phyloP scores from a whole-genome alignment of 768 basidiomycete species.

The Brasilioporus rufonigricans region DNA sequence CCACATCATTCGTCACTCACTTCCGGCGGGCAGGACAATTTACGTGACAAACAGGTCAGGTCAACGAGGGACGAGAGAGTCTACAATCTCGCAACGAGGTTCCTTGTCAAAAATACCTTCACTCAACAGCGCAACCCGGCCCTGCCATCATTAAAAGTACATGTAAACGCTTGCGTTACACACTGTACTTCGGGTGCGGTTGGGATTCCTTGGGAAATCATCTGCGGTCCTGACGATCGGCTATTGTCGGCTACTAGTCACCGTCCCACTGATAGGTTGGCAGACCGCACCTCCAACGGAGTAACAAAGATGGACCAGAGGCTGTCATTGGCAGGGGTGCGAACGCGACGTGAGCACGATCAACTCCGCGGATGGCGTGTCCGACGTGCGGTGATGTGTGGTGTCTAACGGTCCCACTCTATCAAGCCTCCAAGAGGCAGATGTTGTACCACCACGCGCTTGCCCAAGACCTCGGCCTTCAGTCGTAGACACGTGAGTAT shows the following conservation, averaged over 20 bases:
- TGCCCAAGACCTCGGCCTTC: slow-evolving; percentile 87
- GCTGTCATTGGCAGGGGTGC: slow-evolving; percentile 14
- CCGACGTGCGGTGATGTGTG: not conserved
- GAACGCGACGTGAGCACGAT: slow-evolving; percentile 6
- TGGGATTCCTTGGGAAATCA: slow-evolving; percentile 12
- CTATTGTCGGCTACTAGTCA: not conserved
- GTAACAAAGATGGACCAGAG: not conserved
- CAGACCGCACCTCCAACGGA: not conserved
- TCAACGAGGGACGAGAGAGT: slow-evolving; percentile 6
- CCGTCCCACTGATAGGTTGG: not conserved
- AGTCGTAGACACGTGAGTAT: not conserved
- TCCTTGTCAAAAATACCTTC: not conserved
- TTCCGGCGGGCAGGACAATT: slow-evolving; percentile 3
- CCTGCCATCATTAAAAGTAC: not conserved
- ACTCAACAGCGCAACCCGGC: not conserved
- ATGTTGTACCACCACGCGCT: slow-evolving; percentile 96
- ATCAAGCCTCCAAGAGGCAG: slow-evolving; percentile 81
- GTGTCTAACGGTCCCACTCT: slow-evolving; percentile 51
- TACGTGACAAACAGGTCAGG: slow-evolving; percentile 16
- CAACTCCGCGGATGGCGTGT: slow-evolving; percentile 18
- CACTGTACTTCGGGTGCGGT: not conserved
- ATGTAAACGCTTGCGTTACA: not conserved
- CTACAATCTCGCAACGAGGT: not conserved
- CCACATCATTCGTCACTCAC: not conserved
- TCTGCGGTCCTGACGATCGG: not conserved